Conservation (phyloP, 768 basidiomycete genomes). For the Roridomyces roridus region DNA sequence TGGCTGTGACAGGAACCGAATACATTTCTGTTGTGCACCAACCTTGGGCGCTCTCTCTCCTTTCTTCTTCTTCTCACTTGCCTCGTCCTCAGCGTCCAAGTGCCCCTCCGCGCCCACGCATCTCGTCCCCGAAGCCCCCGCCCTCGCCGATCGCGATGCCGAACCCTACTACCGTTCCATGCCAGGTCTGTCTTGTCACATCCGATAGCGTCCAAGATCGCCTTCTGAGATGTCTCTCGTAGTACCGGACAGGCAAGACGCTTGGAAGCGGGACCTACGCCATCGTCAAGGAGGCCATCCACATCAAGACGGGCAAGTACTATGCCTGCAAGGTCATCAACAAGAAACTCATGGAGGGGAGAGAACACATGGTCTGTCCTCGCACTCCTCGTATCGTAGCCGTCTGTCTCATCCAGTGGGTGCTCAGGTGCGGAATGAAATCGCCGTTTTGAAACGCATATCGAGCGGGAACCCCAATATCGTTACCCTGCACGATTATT, state of each 20-base stretch:
- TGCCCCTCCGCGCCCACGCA: background rate
- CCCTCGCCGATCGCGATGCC: slow-evolving; percentile 7
- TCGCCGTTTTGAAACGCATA: slow-evolving; percentile 90
- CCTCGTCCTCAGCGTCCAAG: background rate
- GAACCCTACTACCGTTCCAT: slow-evolving; percentile 48
- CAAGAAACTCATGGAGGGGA: slow-evolving; percentile 98
- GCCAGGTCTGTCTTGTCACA: slow-evolving; percentile 44
- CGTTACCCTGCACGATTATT: slow-evolving; percentile 95
- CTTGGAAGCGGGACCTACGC: slow-evolving; percentile 94
- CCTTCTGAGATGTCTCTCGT: background rate
- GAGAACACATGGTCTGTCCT: slow-evolving; percentile 90
- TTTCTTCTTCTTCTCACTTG: background rate
- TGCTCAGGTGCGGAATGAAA: slow-evolving; percentile 91
- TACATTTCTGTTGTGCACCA: background rate
- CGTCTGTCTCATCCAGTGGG: background rate
- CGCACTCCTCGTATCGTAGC: background rate
- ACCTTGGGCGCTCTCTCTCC: background rate
- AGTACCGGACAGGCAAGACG: slow-evolving; percentile 90
- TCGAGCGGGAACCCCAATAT: slow-evolving; percentile 91
- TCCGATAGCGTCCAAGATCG: background rate
- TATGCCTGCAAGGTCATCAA: slow-evolving; percentile 99
- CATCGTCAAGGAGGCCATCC: slow-evolving; percentile 94
- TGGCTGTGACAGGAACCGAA: background rate
- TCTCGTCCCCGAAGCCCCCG: background rate
- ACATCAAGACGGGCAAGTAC: slow-evolving; percentile 89